Evolutionary conservation across 2,329 filamentous ascomycete species (phyloP).

Genomic region (Fusarium cyanostomum): DNA sequence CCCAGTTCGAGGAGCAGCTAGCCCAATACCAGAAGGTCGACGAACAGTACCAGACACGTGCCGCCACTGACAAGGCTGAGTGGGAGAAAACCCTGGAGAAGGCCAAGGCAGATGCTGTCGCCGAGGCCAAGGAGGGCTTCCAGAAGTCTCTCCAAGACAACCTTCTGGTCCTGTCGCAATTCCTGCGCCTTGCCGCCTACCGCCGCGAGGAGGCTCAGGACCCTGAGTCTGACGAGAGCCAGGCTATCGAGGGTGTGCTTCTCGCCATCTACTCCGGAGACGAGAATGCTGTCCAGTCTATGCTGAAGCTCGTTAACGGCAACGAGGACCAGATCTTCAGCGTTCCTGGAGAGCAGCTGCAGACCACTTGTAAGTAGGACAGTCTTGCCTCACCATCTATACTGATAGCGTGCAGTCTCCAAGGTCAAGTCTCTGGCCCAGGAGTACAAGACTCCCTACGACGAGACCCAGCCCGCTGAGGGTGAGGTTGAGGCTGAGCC

Average conservation of each 20-base stretch:
- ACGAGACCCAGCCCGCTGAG: conserved; percentile 47
- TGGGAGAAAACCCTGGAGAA: conserved; percentile 67
- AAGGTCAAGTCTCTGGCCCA: conserved; percentile 56
- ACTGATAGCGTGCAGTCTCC: conserved; percentile 46
- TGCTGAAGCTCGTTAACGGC: conserved; percentile 80
- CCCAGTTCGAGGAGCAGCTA: conserved; percentile 78
- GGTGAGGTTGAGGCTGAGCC: conserved; percentile 46
- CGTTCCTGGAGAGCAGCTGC: conserved; percentile 70
- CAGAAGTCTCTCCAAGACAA: conserved; percentile 69
- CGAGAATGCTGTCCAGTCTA: conserved; percentile 75
- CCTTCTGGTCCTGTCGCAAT: conserved; percentile 78
- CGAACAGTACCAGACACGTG: conserved; percentile 72
- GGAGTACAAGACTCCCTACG: conserved; percentile 61
- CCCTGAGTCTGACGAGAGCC: conserved; percentile 74
- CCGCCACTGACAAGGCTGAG: conserved; percentile 66
- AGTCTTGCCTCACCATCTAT: neutral
- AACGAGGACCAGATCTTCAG: conserved; percentile 72
- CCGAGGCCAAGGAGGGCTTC: conserved; percentile 59
- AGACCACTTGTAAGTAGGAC: conserved; percentile 76
- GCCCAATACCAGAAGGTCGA: conserved; percentile 79
- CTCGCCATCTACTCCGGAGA: conserved; percentile 83
- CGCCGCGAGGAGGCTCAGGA: conserved; percentile 76
- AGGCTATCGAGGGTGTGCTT: conserved; percentile 82
- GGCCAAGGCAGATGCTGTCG: conserved; percentile 63
- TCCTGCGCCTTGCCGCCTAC: conserved; percentile 81